phyloP scores from a whole-genome alignment of 176 grass and related monocot genomes.

The Dendrocalamus sinicus region DNA sequence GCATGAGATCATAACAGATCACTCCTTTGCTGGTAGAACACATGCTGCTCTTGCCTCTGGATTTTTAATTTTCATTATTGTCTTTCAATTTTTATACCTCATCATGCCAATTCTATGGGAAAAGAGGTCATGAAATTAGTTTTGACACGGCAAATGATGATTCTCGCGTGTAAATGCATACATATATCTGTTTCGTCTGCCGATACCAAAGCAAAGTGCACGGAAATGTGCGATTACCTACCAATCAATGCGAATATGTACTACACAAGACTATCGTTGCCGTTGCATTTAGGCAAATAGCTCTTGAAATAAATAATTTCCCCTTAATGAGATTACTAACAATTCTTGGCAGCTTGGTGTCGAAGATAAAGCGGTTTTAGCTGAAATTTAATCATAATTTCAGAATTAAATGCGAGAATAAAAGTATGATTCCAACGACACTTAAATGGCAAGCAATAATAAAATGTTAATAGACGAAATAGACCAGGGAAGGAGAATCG shows the following conservation, averaged over 20 bases:
- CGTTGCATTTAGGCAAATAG: background rate
- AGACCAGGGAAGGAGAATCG: too few relatives aligned
- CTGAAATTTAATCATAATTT: too few relatives aligned
- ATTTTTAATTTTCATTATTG: background rate
- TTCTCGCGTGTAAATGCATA: background rate
- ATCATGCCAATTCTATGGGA: background rate
- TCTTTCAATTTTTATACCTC: background rate
- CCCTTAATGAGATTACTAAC: background rate
- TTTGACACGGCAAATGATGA: background rate
- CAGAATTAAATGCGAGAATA: too few relatives aligned
- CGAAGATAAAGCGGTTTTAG: too few relatives aligned
- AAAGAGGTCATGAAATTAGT: background rate
- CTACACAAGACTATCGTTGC: background rate
- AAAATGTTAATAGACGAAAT: too few relatives aligned
- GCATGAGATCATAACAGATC: conserved; percentile 32
- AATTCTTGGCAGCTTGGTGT: too few relatives aligned
- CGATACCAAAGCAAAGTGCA: background rate
- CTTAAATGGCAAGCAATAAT: too few relatives aligned
- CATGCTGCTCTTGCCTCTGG: background rate
- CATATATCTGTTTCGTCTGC: background rate
- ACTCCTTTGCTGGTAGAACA: background rate
- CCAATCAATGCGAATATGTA: background rate
- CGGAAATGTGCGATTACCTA: background rate
- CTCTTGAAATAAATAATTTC: background rate
- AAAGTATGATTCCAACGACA: too few relatives aligned